Conservation (phyloP, 176 grass and related monocot species). For the Stipa capillata region DNA sequence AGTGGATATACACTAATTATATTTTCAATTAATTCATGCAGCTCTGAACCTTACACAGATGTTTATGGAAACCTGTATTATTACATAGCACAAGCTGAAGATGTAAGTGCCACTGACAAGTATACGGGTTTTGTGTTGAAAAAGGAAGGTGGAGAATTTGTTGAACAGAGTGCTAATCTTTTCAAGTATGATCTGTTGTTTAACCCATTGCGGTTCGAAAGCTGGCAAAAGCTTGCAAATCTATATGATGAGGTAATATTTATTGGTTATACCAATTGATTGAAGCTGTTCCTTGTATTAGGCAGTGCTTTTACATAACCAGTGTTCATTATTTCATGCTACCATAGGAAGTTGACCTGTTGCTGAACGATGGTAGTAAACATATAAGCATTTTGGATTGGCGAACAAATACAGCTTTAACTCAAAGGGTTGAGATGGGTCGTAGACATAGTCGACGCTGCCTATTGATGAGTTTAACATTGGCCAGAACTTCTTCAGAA, state of each 20-base stretch:
- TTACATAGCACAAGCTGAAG: constrained; percentile 83
- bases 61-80: constrained; percentile 92
- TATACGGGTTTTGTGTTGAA: constrained; percentile 94
- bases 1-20: constrained; percentile 22
- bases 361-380: constrained; percentile 97
- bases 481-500: constrained; percentile 48
- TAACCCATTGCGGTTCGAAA: constrained; percentile 82
- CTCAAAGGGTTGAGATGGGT: constrained; percentile 80
- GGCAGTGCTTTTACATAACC: constrained; percentile 14
- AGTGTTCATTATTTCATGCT: constrained; percentile 3
- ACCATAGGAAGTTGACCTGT: constrained; percentile 81
- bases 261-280: constrained; percentile 22
- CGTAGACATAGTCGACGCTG: constrained; percentile 77
- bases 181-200: constrained; percentile 97
- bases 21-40: constrained; percentile 39
- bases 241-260: constrained; percentile 88
- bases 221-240: constrained; percentile 91
- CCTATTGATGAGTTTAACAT: constrained; percentile 72
- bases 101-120: constrained; percentile 91
- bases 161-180: constrained; percentile 87
- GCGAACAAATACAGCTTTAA: constrained; percentile 65
- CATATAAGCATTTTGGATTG: constrained; percentile 96
- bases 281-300: constrained; percentile 22
- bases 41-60: constrained; percentile 87
- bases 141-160: constrained; percentile 97